Evolutionary conservation across 2,329 filamentous ascomycete genomes (phyloP), one percentile per base, ranked within the genome.

Genomic region (Diaporthe longicolla): DNA sequence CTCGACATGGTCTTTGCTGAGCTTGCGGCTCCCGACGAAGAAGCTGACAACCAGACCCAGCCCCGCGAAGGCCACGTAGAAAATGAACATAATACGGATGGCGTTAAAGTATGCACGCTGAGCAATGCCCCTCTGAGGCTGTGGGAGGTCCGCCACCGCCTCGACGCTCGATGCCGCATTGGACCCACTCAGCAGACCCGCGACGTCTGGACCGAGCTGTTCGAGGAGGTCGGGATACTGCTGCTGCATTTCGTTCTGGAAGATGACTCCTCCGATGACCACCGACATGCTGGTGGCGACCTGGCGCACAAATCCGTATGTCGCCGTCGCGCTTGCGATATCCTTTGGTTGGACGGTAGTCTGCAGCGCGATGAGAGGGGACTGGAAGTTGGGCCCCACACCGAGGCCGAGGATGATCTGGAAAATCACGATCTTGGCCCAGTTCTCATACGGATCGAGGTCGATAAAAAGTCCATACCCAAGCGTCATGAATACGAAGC

Each of bases 331-430:
- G 2, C 89, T 88, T 2, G 90, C 91, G 70, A 92, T 89, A 73
- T 93, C 91, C 15, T 85, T 82, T 9, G 87, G 87, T 21, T 86
- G 84, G 52, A 93, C 89, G 17, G 87, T 88, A 4, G 89, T 87
- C 78, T 94, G 93, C 7, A 94, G 86, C 0, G 90, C 89, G 50
- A 93, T 88, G 32, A 93, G 83, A 0, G 90, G 91, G 0, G 89
- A 82, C 79, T 92, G 90, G 80, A 92, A 91, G 79, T 91, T 90
- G 50, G 90, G 88, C 0, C 91, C 91, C 8, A 90, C 86, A 32
- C 91, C 91, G 7, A 90, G 78, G n/a, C 90, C 90, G 6, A 85
- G 86, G 43, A 93, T 83, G 63, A 93, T 82, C 80, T 92, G 89
- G 78, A 86, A 93, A 55, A 89, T 73, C 77, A 89, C 77, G 55